Conservation (phyloP, 352 stramenopile species). For the Phytophthora kernoviae region DNA sequence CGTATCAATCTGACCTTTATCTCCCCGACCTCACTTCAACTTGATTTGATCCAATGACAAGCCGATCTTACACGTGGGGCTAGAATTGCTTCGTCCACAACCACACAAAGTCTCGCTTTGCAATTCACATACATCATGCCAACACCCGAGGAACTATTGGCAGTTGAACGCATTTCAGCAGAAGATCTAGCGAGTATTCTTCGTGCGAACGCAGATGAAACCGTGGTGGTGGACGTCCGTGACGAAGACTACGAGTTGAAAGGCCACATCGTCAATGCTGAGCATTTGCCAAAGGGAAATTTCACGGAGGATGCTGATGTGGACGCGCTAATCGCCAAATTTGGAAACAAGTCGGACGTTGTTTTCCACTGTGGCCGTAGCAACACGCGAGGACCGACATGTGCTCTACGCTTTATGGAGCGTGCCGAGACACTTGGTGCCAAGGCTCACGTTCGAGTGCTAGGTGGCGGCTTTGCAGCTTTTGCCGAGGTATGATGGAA, state of each 20-base stretch:
- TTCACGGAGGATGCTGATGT: conserved; percentile 47
- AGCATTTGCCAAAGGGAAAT: conserved; percentile 35
- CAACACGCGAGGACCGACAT: conserved; percentile 40
- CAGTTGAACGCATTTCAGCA: conserved; percentile 30
- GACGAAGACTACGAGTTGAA: conserved; percentile 38
- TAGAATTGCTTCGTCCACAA: too few species aligned
- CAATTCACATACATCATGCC: conserved; percentile 14
- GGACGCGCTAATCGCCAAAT: conserved; percentile 34
- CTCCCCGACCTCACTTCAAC: neutral
- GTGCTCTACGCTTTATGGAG: conserved; percentile 40
- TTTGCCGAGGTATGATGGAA: conserved; percentile 29
- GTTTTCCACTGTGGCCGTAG: conserved; percentile 51
- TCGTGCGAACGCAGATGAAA: conserved; percentile 5
- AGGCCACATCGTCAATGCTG: conserved; percentile 33
- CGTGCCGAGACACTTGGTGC: conserved; percentile 19
- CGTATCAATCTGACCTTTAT: neutral
- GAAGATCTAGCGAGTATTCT: conserved; percentile 27
- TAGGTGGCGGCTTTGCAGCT: conserved; percentile 26
- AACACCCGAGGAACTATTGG: conserved; percentile 28
- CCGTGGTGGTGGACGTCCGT: conserved; percentile 33
- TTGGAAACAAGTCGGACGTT: conserved; percentile 28
- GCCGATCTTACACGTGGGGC: too few species aligned
- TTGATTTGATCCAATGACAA: neutral
- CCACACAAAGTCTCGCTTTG: conserved; percentile 2
- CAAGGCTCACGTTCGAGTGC: conserved; percentile 28